phyloP scores from a whole-genome alignment of 2,329 filamentous ascomycete species.

The Cladophialophora bantiana region DNA sequence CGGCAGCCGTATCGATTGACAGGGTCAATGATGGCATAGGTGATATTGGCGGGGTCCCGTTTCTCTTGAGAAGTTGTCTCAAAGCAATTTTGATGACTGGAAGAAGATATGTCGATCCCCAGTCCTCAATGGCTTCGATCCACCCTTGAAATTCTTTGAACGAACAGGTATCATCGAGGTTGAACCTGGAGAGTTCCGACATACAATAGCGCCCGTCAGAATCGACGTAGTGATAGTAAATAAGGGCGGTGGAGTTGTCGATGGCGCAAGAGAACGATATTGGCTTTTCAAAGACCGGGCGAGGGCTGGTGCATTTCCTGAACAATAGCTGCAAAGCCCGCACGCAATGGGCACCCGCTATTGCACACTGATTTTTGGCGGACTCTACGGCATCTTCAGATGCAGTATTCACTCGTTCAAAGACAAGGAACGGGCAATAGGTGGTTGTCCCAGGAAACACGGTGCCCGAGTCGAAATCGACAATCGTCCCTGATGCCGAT shows the following conservation, averaged over 20 bases:
- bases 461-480: conserved; percentile 33
- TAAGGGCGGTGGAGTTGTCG: conserved; percentile 35
- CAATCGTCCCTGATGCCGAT: conserved; percentile 33
- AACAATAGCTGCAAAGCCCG: conserved; percentile 36
- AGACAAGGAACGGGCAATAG: conserved; percentile 37
- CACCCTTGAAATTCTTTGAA: conserved; percentile 38
- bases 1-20: conserved; percentile 37
- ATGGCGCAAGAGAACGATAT: conserved; percentile 39
- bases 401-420: conserved; percentile 34
- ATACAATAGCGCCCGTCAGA: conserved; percentile 34
- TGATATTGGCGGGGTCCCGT: conserved; percentile 35
- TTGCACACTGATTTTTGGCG: conserved; percentile 38
- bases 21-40: conserved; percentile 34
- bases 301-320: conserved; percentile 25
- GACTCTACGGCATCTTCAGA: conserved; percentile 36
- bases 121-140: conserved; percentile 40
- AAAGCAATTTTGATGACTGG: conserved; percentile 36
- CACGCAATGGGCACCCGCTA: conserved; percentile 37
- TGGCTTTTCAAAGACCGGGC: conserved; percentile 29
- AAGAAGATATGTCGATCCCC: conserved; percentile 34
- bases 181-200: conserved; percentile 37
- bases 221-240: conserved; percentile 39
- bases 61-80: conserved; percentile 31
- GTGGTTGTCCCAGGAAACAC: conserved; percentile 31
- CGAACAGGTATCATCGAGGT: conserved; percentile 31